phyloP scores from a whole-genome alignment of 768 basidiomycete genomes.

The Ephemerocybe angulata region DNA sequence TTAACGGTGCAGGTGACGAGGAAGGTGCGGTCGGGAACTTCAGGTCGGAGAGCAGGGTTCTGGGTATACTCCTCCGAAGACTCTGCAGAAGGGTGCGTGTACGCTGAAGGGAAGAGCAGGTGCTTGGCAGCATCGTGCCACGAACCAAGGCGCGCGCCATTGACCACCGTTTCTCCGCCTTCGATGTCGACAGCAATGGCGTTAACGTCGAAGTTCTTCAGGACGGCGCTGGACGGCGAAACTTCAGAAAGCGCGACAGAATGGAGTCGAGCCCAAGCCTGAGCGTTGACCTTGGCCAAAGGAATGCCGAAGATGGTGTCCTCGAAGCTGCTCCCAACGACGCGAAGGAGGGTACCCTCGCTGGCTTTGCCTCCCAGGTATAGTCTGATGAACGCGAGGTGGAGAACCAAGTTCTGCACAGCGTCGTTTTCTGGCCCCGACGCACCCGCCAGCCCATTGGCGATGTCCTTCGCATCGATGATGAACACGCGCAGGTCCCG shows the following conservation, averaged over 20 bases:
- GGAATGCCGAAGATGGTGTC: conserved; percentile 46
- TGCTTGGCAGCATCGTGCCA: conserved; percentile 91
- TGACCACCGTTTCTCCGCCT: conserved; percentile 51
- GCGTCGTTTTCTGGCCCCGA: conserved; percentile 35
- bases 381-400: conserved; percentile 80
- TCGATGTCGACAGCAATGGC: conserved; percentile 67
- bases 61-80: conserved; percentile 48
- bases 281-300: conserved; percentile 49
- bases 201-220: conserved; percentile 68
- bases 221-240: conserved; percentile 18
- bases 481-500: conserved; percentile 56
- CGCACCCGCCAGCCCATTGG: conserved; percentile 35
- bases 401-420: conserved; percentile 56
- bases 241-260: conserved; percentile 39
- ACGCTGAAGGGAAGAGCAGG: conserved; percentile 81
- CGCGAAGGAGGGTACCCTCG: conserved; percentile 47
- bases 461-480: conserved; percentile 55
- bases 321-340: conserved; percentile 46
- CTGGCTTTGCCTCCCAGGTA: conserved; percentile 68
- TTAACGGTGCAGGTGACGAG: conserved; percentile 93
- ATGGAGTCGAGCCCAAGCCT: conserved; percentile 64
- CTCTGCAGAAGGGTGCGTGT: conserved; percentile 40
- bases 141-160: conserved; percentile 57
- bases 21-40: conserved; percentile 84
- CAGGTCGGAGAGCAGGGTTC: conserved; percentile 77